These are phyloP conservation scores for Paratinospora sagittata DNA, from an alignment of 164 flowering plant genomes.

Conservation along the genomic window DNA sequence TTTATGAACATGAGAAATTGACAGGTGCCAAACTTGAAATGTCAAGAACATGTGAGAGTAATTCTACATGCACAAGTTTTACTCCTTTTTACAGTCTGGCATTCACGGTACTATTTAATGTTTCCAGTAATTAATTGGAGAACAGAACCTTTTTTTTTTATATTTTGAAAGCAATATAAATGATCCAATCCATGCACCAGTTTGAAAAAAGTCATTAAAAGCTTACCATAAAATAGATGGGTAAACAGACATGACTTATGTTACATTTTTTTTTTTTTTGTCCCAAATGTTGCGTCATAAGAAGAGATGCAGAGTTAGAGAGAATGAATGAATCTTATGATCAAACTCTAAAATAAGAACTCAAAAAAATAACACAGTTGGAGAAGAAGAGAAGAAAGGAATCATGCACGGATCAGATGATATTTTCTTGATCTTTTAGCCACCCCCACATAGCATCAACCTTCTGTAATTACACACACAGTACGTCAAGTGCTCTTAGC, in stretches of 20 bases:
- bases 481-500: slow-evolving; percentile 2
- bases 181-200: background rate
- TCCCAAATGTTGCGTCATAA: slow-evolving; percentile 10
- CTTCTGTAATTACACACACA: background rate
- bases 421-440: background rate
- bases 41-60: no score
- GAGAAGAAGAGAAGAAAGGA: slow-evolving; percentile 1
- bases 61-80: no score
- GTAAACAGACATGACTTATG: slow-evolving; percentile 12
- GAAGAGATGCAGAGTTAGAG: slow-evolving; percentile 14
- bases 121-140: no score
- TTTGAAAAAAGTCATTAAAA: slow-evolving; percentile 5
- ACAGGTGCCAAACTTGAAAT: no score
- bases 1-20: no score
- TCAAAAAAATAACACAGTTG: background rate
- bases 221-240: slow-evolving; percentile 4
- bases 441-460: background rate
- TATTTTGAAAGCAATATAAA: background rate
- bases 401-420: background rate
- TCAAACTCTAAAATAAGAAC: slow-evolving; percentile 12
- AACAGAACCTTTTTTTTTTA: no score
- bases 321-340: slow-evolving; percentile 26
- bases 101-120: no score
- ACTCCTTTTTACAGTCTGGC: no score
- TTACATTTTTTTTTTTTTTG: background rate